phyloP scores from a whole-genome alignment of 805 yeast genomes.

The Grigorovia transvaalensis region DNA sequence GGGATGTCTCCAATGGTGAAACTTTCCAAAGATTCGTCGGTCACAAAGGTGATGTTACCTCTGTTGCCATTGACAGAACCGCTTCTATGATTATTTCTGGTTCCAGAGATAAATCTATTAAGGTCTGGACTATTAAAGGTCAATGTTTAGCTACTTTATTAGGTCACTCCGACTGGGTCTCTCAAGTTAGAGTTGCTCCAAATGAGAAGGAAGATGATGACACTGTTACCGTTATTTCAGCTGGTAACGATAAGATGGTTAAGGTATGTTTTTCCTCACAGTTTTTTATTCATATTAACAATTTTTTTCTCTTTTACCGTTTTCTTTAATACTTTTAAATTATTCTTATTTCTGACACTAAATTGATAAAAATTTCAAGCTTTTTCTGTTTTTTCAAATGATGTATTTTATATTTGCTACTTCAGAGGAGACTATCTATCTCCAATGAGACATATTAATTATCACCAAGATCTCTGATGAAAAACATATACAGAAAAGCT shows the following conservation, averaged over 20 bases:
- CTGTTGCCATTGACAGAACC: conserved; percentile 92
- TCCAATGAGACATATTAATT: conserved; percentile 88
- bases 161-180: conserved; percentile 99
- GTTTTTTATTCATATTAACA: conserved; percentile 5
- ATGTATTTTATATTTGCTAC: conserved; percentile 96
- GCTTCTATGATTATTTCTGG: conserved; percentile 97
- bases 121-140: conserved; percentile 99
- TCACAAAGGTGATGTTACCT: conserved; percentile 94
- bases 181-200: conserved; percentile 96
- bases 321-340: not conserved
- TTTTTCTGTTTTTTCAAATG: conserved; percentile 35
- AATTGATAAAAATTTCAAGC: not conserved
- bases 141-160: conserved; percentile 87
- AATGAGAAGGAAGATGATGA: conserved; percentile 35
- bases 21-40: conserved; percentile 93
- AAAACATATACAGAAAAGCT: not conserved
- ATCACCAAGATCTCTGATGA: conserved; percentile 99
- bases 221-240: conserved; percentile 75
- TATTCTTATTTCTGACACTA: not conserved
- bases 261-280: conserved; percentile 66
- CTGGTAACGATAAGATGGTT: conserved; percentile 97
- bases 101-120: conserved; percentile 97
- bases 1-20: conserved; percentile 94
- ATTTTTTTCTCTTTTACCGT: conserved; percentile 1
- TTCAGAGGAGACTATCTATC: conserved; percentile 67